Conservation (phyloP, 495 filamentous ascomycete genomes). For the Letharia lupina region DNA sequence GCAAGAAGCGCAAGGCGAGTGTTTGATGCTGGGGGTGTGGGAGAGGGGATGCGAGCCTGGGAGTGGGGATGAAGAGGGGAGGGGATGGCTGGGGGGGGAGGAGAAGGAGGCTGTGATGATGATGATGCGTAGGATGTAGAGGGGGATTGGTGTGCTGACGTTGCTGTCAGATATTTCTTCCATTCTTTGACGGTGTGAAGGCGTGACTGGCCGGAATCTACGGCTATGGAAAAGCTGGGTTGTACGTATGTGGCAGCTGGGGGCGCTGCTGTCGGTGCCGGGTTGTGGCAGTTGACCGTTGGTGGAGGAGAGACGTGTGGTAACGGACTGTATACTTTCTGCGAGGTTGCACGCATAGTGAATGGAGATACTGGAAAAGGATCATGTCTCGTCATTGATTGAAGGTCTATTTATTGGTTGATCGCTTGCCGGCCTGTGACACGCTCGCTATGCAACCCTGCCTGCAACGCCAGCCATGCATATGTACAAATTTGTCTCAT, state of each 20-base stretch:
- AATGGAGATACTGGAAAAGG: not conserved
- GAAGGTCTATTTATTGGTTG: not conserved
- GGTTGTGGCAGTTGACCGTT: too few species aligned
- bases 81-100: too few species aligned
- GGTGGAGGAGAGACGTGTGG: not conserved
- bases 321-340: not conserved
- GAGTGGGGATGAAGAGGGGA: too few species aligned
- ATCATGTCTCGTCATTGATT: not conserved
- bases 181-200: not conserved
- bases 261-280: too few species aligned
- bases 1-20: too few species aligned
- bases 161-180: not conserved
- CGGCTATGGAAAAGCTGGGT: slow-evolving; percentile 14
- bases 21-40: too few species aligned
- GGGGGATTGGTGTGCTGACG: not conserved
- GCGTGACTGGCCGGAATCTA: not conserved
- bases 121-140: not conserved
- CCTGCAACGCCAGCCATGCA: not conserved
- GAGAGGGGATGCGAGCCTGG: too few species aligned
- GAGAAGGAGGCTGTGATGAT: not conserved
- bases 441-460: slow-evolving; percentile 11
- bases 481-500: not conserved
- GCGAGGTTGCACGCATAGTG: not conserved
- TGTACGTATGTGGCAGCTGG: slow-evolving; percentile 3
- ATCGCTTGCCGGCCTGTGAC: not conserved